Base-by-base conservation (phyloP, 2,329 filamentous ascomycete genomes). In the Anthostomella pinea region DNA sequence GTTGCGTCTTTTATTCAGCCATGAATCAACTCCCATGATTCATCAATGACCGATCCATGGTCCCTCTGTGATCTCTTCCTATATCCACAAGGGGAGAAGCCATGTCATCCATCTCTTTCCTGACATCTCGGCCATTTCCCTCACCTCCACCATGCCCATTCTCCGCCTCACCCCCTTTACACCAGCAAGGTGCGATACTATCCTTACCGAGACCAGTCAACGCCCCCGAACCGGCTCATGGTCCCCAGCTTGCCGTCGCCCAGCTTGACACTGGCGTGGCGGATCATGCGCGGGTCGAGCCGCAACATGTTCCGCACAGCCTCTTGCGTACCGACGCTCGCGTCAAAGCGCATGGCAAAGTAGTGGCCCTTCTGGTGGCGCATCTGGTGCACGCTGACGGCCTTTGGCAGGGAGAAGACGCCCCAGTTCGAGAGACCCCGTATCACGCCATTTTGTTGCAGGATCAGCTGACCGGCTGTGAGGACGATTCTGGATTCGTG, bases 301-400 rank as follows among this genome's bases (percentile, higher is more conserved):
- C 79, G 77, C 49, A 98, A 73, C 13, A 86, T 91, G 43, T 75
- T 75, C 44, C 83, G 77, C 25, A 98, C 77, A 27, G 81, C 73
- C 49, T 85, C 70, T 66, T 97, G 91, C 6, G 86, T 83, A 33
- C 71, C 64, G 6, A 81, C 69, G 41, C 82, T 85, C 38, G 84
- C 70, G 64, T 98, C 93, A 73, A 95, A 98, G 54, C 93, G 87
- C 85, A 98, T 87, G 58, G 95, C 85, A 66, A 98, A 98, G 75
- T 98, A 95, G 71, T 97, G 90, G 37, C 93, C 93, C 52, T 81
- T 77, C 48, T 79, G 79, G 75, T 97, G 85, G 50, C 81, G 81
- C 53, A 85, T 81, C 68, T 96, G 89, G 65, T 94, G 83, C 59
- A 84, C 83, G 45, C 81, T 83, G 41, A 83, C 75, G 45, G 87